Evolutionary conservation across 805 yeast genomes (phyloP).

Genomic region (Ogataea neopini): DNA sequence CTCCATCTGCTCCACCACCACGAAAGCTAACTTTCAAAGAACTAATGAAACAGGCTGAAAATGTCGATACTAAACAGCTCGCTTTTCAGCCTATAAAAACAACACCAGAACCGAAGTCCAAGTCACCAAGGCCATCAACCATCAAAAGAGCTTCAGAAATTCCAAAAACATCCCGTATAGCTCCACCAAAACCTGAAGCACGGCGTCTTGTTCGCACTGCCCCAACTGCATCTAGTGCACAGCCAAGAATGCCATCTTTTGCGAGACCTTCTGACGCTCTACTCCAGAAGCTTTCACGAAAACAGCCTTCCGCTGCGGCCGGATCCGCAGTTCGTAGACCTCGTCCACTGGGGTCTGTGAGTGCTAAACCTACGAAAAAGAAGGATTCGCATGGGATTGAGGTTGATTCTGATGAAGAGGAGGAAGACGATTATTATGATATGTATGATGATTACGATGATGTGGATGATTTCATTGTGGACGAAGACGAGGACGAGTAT

Average conservation of each 20-base stretch:
- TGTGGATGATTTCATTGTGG: constrained; percentile 60
- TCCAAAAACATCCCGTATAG: background rate
- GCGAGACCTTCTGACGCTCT: constrained; percentile 62
- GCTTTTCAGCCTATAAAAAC: constrained; percentile 32
- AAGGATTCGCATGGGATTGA: constrained; percentile 33
- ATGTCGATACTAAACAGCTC: constrained; percentile 52
- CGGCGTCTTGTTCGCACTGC: background rate
- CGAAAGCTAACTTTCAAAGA: constrained; percentile 60
- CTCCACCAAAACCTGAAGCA: background rate
- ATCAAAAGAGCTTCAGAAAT: background rate
- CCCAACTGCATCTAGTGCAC: constrained; percentile 4
- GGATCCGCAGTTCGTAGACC: background rate
- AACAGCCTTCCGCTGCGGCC: constrained; percentile 26
- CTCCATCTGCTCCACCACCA: constrained; percentile 3
- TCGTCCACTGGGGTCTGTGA: background rate
- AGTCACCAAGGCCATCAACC: background rate
- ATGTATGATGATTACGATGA: constrained; percentile 49
- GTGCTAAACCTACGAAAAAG: constrained; percentile 9
- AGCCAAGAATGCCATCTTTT: constrained; percentile 22
- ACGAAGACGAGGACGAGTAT: constrained; percentile 49
- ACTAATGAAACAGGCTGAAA: constrained; percentile 66
- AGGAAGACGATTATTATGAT: constrained; percentile 40
- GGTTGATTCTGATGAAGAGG: constrained; percentile 30
- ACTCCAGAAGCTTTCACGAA: constrained; percentile 41
- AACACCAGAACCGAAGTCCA: constrained; percentile 8